phyloP scores from a whole-genome alignment of 805 yeast species.

The Candida adriatica region DNA sequence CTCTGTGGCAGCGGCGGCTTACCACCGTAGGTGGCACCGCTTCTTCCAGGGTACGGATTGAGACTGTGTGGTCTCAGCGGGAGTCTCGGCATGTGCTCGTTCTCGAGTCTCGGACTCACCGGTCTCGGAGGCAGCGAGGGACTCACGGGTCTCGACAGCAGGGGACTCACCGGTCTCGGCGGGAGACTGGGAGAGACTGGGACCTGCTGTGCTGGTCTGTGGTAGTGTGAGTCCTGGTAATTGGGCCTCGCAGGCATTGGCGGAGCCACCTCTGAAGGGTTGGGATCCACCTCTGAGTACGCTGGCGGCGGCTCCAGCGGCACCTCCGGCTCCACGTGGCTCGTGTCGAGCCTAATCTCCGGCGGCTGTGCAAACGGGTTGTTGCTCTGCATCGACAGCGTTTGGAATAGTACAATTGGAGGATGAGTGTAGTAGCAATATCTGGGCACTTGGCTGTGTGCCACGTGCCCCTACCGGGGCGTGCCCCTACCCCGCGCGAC shows the following conservation, averaged over 20 bases:
- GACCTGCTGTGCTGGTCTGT: too few species aligned
- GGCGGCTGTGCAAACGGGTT: conserved; percentile 12
- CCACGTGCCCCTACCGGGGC: background rate
- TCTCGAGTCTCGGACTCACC: conserved; percentile 5
- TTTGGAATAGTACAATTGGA: too few species aligned
- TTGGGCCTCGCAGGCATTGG: conserved; percentile 1
- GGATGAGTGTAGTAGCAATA: conserved; percentile 1
- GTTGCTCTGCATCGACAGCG: conserved; percentile 4
- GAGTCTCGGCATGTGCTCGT: conserved; percentile 10
- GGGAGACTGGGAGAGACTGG: conserved; percentile 1
- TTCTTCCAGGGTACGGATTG: conserved; percentile 8
- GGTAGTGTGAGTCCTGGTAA: background rate
- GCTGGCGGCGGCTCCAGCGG: conserved; percentile 29
- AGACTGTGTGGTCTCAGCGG: conserved; percentile 12
- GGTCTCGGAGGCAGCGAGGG: conserved; percentile 2
- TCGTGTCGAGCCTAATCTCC: conserved; percentile 1
- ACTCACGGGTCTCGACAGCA: background rate
- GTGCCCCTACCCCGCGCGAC: background rate
- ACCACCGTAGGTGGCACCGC: conserved; percentile 7
- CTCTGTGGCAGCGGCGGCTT: too few species aligned
- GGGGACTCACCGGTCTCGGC: conserved; percentile 2
- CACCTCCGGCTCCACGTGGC: conserved; percentile 8
- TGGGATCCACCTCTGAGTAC: conserved; percentile 27
- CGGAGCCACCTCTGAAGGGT: conserved; percentile 5
- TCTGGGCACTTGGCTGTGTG: background rate